phyloP scores from a whole-genome alignment of 2,329 filamentous ascomycete species.

The Neospermospora avenae region DNA sequence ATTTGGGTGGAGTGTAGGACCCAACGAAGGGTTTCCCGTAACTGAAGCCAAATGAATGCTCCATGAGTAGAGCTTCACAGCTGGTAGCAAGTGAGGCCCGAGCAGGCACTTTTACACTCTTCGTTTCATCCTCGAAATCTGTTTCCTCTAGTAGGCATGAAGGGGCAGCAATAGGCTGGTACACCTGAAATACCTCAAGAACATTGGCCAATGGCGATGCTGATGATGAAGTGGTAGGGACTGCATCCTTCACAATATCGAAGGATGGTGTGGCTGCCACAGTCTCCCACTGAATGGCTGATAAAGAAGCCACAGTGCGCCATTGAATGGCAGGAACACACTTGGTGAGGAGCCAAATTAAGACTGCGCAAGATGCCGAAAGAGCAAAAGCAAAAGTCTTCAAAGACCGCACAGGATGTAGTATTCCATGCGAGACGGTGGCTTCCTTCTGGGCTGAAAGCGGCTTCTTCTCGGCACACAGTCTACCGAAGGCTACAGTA shows the following conservation, averaged over 20 bases:
- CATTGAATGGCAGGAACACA: slow-evolving; percentile 5
- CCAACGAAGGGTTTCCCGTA: slow-evolving; percentile 73
- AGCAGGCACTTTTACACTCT: slow-evolving; percentile 25
- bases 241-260: too few species aligned
- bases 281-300: slow-evolving; percentile 18
- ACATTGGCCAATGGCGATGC: slow-evolving; percentile 19
- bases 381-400: slow-evolving; percentile 4
- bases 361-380: slow-evolving; percentile 8
- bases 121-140: slow-evolving; percentile 28
- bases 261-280: slow-evolving; percentile 27
- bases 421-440: neutral
- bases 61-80: slow-evolving; percentile 61
- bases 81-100: slow-evolving; percentile 30
- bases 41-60: slow-evolving; percentile 67
- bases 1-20: slow-evolving; percentile 62
- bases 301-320: neutral
- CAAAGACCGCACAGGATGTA: neutral
- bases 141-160: slow-evolving; percentile 40
- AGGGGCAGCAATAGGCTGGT: slow-evolving; percentile 59
- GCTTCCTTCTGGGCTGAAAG: neutral
- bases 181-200: slow-evolving; percentile 66
- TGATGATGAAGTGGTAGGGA: too few species aligned
- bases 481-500: neutral
- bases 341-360: slow-evolving; percentile 13
- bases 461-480: neutral